A percentile compares a stretch with the other conserved stretches of the same genome.
Evolutionary conservation across 495 filamentous ascomycete species (phyloP).

Genomic region (Daldinia decipiens): DNA sequence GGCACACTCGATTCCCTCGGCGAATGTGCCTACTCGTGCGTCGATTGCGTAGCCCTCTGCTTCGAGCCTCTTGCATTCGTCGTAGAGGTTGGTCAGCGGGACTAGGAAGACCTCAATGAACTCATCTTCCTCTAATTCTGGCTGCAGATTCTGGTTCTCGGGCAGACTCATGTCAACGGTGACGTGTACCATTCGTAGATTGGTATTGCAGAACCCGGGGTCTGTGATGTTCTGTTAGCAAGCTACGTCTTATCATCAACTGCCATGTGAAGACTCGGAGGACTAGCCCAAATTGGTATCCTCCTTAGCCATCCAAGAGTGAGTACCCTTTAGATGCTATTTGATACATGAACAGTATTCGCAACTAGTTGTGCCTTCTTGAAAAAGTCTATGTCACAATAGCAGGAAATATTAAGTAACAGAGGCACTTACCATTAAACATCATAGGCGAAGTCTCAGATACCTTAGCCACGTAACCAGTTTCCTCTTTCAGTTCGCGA

Average conservation of each 20-base stretch:
- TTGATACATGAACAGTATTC: too few species aligned
- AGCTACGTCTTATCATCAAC: too few species aligned
- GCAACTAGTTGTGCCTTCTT: too few species aligned
- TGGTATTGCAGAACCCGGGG: slow-evolving; percentile 88
- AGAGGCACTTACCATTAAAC: slow-evolving; percentile 74
- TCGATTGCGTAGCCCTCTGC: slow-evolving; percentile 84
- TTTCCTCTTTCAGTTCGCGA: slow-evolving; percentile 93
- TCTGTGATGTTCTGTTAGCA: slow-evolving; percentile 47
- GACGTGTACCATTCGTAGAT: slow-evolving; percentile 84
- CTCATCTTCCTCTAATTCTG: slow-evolving; percentile 85
- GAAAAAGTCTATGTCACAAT: not conserved
- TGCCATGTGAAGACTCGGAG: too few species aligned
- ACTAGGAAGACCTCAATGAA: slow-evolving; percentile 89
- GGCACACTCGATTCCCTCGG: slow-evolving; percentile 85
- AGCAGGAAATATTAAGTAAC: too few species aligned
- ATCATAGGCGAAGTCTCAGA: slow-evolving; percentile 77
- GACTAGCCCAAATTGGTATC: too few species aligned
- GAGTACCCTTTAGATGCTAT: too few species aligned
- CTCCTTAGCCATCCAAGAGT: too few species aligned
- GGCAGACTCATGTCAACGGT: slow-evolving; percentile 77
- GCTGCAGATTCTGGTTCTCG: slow-evolving; percentile 72
- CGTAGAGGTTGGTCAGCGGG: slow-evolving; percentile 71
- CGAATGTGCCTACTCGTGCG: slow-evolving; percentile 83
- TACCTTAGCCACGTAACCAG: slow-evolving; percentile 82
- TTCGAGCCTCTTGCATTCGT: slow-evolving; percentile 74